These are phyloP conservation scores for Cetradonia linearis DNA, from an alignment of 495 filamentous ascomycete genomes.

Conservation along the genomic window DNA sequence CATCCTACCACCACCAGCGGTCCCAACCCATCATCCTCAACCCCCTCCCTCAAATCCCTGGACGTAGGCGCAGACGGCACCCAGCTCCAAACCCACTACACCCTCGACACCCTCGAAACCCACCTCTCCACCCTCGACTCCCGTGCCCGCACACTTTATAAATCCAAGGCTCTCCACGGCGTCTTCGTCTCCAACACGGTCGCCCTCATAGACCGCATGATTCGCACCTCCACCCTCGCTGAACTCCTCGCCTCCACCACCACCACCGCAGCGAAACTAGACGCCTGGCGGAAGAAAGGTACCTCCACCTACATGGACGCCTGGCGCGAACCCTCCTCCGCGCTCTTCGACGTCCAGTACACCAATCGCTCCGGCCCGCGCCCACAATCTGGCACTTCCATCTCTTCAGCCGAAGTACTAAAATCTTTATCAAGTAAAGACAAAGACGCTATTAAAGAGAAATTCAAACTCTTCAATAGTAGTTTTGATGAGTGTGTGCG, in stretches of 20 bases:
- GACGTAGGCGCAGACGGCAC: slow-evolving; percentile 85
- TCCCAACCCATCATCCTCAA: slow-evolving; percentile 47
- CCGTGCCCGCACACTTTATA: slow-evolving; percentile 62
- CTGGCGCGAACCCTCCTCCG: slow-evolving; percentile 77
- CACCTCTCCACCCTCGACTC: slow-evolving; percentile 68
- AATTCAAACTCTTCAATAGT: slow-evolving; percentile 84
- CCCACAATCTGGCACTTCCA: slow-evolving; percentile 50
- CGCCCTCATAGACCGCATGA: slow-evolving; percentile 73
- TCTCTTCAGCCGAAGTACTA: slow-evolving; percentile 70
- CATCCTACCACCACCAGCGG: slow-evolving; percentile 34
- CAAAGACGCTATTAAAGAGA: slow-evolving; percentile 90
- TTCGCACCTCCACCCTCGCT: slow-evolving; percentile 68
- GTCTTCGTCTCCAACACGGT: slow-evolving; percentile 90
- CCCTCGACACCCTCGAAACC: slow-evolving; percentile 71
- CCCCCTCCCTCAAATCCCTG: slow-evolving; percentile 62
- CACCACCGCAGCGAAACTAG: slow-evolving; percentile 49
- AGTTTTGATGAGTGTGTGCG: slow-evolving; percentile 79
- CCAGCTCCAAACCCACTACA: slow-evolving; percentile 81
- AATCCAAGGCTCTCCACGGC: slow-evolving; percentile 66
- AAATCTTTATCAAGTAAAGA: slow-evolving; percentile 78
- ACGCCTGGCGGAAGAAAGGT: slow-evolving; percentile 78
- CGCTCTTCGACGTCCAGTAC: slow-evolving; percentile 84
- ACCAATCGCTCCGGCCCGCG: slow-evolving; percentile 66
- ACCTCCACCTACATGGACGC: slow-evolving; percentile 72
- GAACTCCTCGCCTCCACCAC: slow-evolving; percentile 57